These are phyloP conservation scores for Clarireedia sp. DNA, from an alignment of 2,329 filamentous ascomycete species.

Conservation along the genomic window DNA sequence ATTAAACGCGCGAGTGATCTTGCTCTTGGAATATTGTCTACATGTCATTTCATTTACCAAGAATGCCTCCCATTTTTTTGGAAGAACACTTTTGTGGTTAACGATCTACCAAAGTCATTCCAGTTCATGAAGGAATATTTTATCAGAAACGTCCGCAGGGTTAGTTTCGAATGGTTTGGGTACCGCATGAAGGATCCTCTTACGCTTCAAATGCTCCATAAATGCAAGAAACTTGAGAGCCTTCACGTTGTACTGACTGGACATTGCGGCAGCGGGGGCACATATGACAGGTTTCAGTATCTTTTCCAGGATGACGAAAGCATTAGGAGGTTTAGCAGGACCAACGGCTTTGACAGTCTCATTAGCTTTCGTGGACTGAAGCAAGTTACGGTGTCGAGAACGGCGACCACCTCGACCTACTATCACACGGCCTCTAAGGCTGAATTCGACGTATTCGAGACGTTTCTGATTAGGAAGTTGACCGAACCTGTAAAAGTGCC, in stretches of 20 bases:
- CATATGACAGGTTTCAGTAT: neutral
- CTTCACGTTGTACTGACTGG: constrained; percentile 8
- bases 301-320: constrained; percentile 5
- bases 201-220: neutral
- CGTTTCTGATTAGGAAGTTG: constrained; percentile 1
- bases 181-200: constrained; percentile 3
- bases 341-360: constrained; percentile 15
- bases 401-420: neutral
- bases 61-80: constrained; percentile 16
- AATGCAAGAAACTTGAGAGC: constrained; percentile 8
- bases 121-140: neutral
- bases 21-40: constrained; percentile 12
- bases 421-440: neutral
- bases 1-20: neutral
- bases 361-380: constrained; percentile 12
- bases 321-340: constrained; percentile 13
- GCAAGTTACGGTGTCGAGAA: constrained; percentile 12
- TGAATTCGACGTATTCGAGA: neutral
- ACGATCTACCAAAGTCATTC: neutral
- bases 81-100: constrained; percentile 15
- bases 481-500: neutral
- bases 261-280: neutral
- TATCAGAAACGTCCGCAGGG: constrained; percentile 6
- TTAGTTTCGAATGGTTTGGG: constrained; percentile 13
- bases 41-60: constrained; percentile 11